phyloP scores from a whole-genome alignment of 257 asterid genomes.

The Misopates orontium region DNA sequence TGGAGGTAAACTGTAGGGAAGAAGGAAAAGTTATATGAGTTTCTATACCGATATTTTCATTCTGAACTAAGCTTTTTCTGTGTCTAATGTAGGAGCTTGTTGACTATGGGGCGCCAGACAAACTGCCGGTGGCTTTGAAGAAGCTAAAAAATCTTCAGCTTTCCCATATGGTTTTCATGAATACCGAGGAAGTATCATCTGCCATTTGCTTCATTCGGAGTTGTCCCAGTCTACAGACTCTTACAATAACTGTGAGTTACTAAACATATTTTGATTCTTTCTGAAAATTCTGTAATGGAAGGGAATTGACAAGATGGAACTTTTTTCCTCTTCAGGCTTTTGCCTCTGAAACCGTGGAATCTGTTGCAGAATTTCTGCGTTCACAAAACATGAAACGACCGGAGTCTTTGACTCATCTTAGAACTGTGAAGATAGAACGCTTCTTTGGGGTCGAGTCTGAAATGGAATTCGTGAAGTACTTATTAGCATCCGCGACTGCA shows the following conservation, averaged over 20 bases:
- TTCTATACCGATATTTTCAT: not conserved
- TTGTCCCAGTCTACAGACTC: constrained; percentile 52
- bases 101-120: constrained; percentile 50
- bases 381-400: constrained; percentile 13
- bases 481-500: constrained; percentile 32
- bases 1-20: constrained; percentile 41
- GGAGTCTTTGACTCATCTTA: constrained; percentile 21
- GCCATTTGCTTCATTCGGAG: constrained; percentile 61
- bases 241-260: constrained; percentile 47
- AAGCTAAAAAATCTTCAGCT: constrained; percentile 46
- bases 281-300: too few relatives aligned
- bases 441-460: constrained; percentile 31
- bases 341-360: constrained; percentile 22
- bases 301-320: not conserved
- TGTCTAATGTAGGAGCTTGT: constrained; percentile 60
- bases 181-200: constrained; percentile 46
- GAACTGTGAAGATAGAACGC: constrained; percentile 25
- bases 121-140: constrained; percentile 39
- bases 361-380: constrained; percentile 29
- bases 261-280: not conserved
- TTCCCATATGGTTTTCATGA: constrained; percentile 48
- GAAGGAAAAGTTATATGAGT: too few relatives aligned
- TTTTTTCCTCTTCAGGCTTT: constrained; percentile 27
- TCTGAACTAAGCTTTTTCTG: too few relatives aligned
- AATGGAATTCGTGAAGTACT: constrained; percentile 33